These are phyloP conservation scores for Lichina pygmaea DNA, from an alignment of 495 filamentous ascomycete genomes.

Conservation along the genomic window DNA sequence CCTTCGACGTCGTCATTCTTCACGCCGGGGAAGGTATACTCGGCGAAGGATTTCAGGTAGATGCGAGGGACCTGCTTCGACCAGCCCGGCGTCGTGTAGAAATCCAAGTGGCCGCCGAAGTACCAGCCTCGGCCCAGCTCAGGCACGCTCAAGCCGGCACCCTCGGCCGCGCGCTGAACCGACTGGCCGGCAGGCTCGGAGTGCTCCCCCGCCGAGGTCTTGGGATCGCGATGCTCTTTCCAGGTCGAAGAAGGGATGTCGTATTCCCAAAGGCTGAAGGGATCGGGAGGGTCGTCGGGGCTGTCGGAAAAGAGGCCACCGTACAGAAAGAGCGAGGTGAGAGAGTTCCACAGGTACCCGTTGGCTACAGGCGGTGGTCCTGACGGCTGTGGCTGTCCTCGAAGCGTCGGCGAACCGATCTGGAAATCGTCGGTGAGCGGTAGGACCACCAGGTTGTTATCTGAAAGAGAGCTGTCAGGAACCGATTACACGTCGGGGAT, in stretches of 20 bases:
- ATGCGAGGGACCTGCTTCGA: constrained; percentile 26
- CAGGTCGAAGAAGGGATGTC: constrained; percentile 27
- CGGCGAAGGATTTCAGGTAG: constrained; percentile 46
- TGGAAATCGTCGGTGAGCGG: constrained; percentile 41
- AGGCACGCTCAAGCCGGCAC: constrained; percentile 38
- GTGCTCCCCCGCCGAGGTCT: constrained; percentile 28
- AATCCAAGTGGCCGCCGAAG: constrained; percentile 49
- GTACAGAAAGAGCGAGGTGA: constrained; percentile 38
- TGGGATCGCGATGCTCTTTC: constrained; percentile 27
- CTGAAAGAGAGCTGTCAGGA: constrained; percentile 10
- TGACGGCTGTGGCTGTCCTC: constrained; percentile 31
- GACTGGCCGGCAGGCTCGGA: constrained; percentile 22
- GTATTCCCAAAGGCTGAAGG: constrained; percentile 39
- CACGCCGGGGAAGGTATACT: constrained; percentile 44
- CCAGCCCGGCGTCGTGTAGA: constrained; percentile 43
- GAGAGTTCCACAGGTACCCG: constrained; percentile 46
- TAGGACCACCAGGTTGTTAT: constrained; percentile 39
- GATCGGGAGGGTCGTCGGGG: constrained; percentile 21
- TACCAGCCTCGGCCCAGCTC: constrained; percentile 43
- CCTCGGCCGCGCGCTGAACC: constrained; percentile 39
- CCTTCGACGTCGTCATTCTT: constrained; percentile 26
- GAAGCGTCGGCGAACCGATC: constrained; percentile 29
- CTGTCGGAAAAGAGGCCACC: constrained; percentile 42
- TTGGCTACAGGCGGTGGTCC: constrained; percentile 43
- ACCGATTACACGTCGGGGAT: background rate